Conservation (phyloP, 148 eudicot species). For the Hydrangea macrophylla region DNA sequence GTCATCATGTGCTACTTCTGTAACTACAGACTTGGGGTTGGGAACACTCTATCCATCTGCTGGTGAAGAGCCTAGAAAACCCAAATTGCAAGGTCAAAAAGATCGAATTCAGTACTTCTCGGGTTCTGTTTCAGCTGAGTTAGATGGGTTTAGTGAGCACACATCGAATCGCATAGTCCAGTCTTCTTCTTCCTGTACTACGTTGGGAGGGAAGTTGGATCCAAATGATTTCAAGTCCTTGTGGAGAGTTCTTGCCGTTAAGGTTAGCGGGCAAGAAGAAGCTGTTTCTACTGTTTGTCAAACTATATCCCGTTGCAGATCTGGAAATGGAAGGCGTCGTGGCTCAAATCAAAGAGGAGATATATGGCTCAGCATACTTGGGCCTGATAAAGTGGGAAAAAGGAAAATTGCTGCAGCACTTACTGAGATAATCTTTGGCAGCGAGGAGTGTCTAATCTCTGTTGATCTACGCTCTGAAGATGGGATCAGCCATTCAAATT, state of each 20-base stretch:
- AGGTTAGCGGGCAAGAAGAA: conserved; percentile 50
- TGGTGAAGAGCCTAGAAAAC: conserved; percentile 21
- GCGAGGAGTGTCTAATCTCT: conserved; percentile 46
- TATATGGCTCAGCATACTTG: conserved; percentile 65
- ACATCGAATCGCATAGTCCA: conserved; percentile 13
- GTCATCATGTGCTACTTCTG: conserved; percentile 38
- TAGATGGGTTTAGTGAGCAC: conserved; percentile 14
- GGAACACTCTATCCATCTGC: conserved; percentile 44
- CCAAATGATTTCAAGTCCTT: conserved; percentile 52
- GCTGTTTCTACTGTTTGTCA: conserved; percentile 36
- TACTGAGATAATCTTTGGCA: conserved; percentile 69
- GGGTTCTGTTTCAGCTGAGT: conserved; percentile 25
- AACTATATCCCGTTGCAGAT: conserved; percentile 40
- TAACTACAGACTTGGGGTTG: conserved; percentile 72
- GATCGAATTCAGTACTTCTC: conserved; percentile 19
- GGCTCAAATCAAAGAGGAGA: conserved; percentile 35
- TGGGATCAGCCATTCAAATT: conserved; percentile 26
- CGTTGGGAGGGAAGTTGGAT: too few species aligned
- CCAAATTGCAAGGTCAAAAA: conserved; percentile 21
- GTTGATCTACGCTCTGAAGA: conserved; percentile 56
- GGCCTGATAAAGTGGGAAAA: conserved; percentile 73
- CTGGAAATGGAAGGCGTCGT: conserved; percentile 32
- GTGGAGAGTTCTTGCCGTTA: conserved; percentile 36
- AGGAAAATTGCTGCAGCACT: conserved; percentile 55
- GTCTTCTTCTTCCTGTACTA: conserved; percentile 19